A percentile compares a stretch with the other conserved stretches of the same genome.
These are phyloP conservation scores for Nemania sp. DNA, from an alignment of 2,329 filamentous ascomycete species.

Conservation along the genomic window DNA sequence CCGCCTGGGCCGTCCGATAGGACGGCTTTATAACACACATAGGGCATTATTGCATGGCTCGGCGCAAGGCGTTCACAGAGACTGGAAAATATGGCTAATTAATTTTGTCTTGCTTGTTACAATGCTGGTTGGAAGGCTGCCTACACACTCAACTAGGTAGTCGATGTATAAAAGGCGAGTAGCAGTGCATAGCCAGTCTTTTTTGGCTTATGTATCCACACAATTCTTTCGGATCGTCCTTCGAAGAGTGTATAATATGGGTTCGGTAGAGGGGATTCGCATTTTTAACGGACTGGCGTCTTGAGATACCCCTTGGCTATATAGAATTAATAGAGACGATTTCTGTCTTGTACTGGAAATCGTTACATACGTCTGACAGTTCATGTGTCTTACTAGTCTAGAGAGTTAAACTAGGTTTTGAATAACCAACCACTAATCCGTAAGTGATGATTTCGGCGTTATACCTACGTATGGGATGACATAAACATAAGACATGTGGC, in stretches of 20 bases:
- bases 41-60: conserved; percentile 2
- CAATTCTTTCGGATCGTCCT: neutral
- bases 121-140: neutral
- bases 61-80: conserved; percentile 11
- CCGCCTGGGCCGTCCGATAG: neutral
- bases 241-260: conserved; percentile 1
- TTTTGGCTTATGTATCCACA: neutral
- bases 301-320: conserved; percentile 34
- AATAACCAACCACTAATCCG: neutral
- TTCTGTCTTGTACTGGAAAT: neutral
- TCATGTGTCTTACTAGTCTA: no score
- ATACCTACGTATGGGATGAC: neutral
- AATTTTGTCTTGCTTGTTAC: no score
- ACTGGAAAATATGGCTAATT: neutral
- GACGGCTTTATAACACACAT: neutral
- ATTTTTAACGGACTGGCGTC: conserved; percentile 16
- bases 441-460: no score
- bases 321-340: conserved; percentile 12
- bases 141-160: neutral
- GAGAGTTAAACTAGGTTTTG: neutral
- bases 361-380: neutral
- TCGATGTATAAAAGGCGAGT: neutral
- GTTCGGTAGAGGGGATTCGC: neutral
- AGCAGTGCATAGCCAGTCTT: neutral
- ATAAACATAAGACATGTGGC: conserved; percentile 4